Conservation (phyloP, 768 basidiomycete species). For the Podaxis sp. region DNA sequence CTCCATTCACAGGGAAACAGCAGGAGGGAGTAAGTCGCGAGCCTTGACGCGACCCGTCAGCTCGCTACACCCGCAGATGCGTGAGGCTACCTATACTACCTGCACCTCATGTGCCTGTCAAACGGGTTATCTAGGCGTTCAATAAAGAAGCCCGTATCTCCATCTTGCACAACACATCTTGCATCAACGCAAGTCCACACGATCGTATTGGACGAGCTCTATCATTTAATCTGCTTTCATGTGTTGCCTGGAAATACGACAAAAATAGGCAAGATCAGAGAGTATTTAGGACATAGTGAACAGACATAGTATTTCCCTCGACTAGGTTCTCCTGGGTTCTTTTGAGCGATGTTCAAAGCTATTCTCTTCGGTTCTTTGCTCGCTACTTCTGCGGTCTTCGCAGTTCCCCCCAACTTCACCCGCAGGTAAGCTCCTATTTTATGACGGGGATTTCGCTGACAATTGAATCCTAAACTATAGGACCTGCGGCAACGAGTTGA, state of each 20-base stretch:
- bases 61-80: not conserved
- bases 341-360: conserved; percentile 22
- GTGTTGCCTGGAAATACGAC: not conserved
- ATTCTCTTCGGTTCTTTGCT: conserved; percentile 23
- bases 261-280: not conserved
- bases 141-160: not conserved
- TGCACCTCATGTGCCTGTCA: not conserved
- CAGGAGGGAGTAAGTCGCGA: not conserved
- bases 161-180: not conserved
- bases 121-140: not conserved
- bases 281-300: not conserved
- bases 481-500: conserved; percentile 34
- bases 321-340: not conserved
- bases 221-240: not conserved
- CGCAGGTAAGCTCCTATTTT: not conserved
- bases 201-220: not conserved
- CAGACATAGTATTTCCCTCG: not conserved
- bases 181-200: not conserved
- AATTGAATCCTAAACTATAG: conserved; percentile 14
- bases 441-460: not conserved
- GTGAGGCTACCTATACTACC: not conserved
- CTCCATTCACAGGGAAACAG: not conserved
- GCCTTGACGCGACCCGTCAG: not conserved
- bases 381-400: conserved; percentile 23
- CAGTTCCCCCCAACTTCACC: conserved; percentile 20